A percentile compares a stretch with the other conserved stretches of the same genome.
Conservation (phyloP, 768 basidiomycete species). For the Suillus cothurnatus region DNA sequence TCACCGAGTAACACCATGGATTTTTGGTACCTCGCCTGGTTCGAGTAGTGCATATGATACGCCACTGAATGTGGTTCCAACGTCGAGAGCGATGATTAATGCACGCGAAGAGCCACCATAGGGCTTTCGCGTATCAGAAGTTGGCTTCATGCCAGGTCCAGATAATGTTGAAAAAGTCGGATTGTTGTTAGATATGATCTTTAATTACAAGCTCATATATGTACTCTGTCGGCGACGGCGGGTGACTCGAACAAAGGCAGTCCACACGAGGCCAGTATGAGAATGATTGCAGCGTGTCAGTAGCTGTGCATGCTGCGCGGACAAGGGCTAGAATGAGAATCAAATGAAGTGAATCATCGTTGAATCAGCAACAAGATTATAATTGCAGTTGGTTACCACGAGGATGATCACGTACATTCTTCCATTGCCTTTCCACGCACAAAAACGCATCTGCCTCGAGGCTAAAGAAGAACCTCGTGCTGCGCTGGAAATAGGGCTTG, state of each 20-base stretch:
- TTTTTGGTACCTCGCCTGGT: conserved; percentile 79
- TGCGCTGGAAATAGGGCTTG: conserved; percentile 8
- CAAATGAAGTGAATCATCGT: conserved; percentile 1
- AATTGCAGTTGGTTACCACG: conserved; percentile 8
- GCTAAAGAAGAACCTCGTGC: conserved; percentile 11
- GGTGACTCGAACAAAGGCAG: conserved; percentile 13
- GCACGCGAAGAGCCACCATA: conserved; percentile 64
- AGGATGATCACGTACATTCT: conserved; percentile 15
- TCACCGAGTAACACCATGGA: conserved; percentile 78
- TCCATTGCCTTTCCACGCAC: not conserved
- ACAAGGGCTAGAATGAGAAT: conserved; percentile 3
- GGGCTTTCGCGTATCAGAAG: conserved; percentile 71
- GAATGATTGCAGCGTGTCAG: not conserved
- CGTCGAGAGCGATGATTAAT: conserved; percentile 77
- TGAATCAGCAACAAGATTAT: conserved; percentile 6
- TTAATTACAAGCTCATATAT: conserved; percentile 15
- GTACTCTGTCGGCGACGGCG: conserved; percentile 2
- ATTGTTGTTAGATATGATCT: conserved; percentile 4
- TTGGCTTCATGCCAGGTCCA: conserved; percentile 45
- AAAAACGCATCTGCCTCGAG: conserved; percentile 21
- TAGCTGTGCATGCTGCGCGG: not conserved
- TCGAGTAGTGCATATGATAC: conserved; percentile 84
- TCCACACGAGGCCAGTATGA: conserved; percentile 14
- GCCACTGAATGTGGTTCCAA: conserved; percentile 83
- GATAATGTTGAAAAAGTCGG: conserved; percentile 9